Conservation (phyloP, 108 stramenopile genomes). For the Skeletonema marinoi region DNA sequence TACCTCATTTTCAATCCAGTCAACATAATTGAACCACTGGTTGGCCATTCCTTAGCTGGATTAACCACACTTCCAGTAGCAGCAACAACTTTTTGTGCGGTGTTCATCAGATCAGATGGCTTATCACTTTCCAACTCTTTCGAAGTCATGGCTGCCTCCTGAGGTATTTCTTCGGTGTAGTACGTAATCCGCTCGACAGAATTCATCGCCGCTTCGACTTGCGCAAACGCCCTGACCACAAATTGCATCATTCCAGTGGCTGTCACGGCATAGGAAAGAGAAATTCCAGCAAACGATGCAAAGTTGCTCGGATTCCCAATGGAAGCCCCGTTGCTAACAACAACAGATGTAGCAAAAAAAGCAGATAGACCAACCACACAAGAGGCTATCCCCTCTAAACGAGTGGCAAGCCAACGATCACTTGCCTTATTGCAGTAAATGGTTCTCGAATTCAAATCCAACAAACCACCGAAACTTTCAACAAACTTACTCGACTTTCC, state of each 20-base stretch:
- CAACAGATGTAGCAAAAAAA: constrained; percentile 67
- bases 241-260: constrained; percentile 87
- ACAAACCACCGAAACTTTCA: constrained; percentile 55
- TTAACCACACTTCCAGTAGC: constrained; percentile 60
- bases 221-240: constrained; percentile 79
- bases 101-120: constrained; percentile 21
- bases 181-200: constrained; percentile 83
- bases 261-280: constrained; percentile 82
- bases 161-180: constrained; percentile 74
- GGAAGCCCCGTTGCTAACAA: constrained; percentile 44
- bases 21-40: constrained; percentile 72
- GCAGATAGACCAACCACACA: constrained; percentile 64
- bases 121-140: constrained; percentile 56
- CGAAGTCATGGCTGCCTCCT: constrained; percentile 68
- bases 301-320: constrained; percentile 41
- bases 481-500: constrained; percentile 57
- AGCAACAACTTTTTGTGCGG: constrained; percentile 47
- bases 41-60: constrained; percentile 70
- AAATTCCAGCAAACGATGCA: constrained; percentile 79
- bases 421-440: constrained; percentile 66
- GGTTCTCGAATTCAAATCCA: constrained; percentile 70
- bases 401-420: constrained; percentile 78
- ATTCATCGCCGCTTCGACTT: constrained; percentile 92
- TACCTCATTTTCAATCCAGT: constrained; percentile 82
- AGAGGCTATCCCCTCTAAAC: constrained; percentile 77